A percentile compares a stretch with the other conserved stretches of the same genome.
Evolutionary conservation across 345 rosid species (phyloP).

Genomic region (Camelina hispida): DNA sequence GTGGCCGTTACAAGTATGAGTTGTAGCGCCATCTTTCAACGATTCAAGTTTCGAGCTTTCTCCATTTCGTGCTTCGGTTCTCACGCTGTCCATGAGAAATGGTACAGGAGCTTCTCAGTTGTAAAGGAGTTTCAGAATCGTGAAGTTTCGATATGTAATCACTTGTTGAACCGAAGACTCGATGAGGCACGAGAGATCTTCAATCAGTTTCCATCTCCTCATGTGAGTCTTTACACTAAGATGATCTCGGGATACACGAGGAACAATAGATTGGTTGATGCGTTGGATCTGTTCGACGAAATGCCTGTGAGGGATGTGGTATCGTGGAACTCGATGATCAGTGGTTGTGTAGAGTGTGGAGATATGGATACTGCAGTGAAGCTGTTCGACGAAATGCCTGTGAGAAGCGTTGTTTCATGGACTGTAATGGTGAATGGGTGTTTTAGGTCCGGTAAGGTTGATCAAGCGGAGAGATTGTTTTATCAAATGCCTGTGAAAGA

Average conservation of each 20-base stretch:
- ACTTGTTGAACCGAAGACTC: conserved; percentile 47
- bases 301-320: conserved; percentile 61
- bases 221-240: conserved; percentile 57
- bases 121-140: conserved; percentile 25
- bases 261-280: conserved; percentile 50
- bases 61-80: conserved; percentile 4
- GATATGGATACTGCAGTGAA: conserved; percentile 49
- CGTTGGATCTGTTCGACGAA: conserved; percentile 54
- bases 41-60: conserved; percentile 26
- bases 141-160: conserved; percentile 49
- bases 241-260: conserved; percentile 55
- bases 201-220: conserved; percentile 51
- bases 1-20: not conserved
- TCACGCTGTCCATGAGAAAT: not conserved
- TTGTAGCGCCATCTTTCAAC: conserved; percentile 43
- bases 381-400: conserved; percentile 74
- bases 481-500: conserved; percentile 63
- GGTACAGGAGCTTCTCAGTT: conserved; percentile 18
- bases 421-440: conserved; percentile 74
- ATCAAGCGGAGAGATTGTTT: conserved; percentile 63
- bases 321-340: conserved; percentile 72
- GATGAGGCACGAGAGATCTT: conserved; percentile 54
- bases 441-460: conserved; percentile 56
- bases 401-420: conserved; percentile 70
- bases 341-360: conserved; percentile 71